A percentile compares a stretch with the other conserved stretches of the same genome.
phyloP scores from a whole-genome alignment of 768 basidiomycete genomes.

The Trametes punicea region DNA sequence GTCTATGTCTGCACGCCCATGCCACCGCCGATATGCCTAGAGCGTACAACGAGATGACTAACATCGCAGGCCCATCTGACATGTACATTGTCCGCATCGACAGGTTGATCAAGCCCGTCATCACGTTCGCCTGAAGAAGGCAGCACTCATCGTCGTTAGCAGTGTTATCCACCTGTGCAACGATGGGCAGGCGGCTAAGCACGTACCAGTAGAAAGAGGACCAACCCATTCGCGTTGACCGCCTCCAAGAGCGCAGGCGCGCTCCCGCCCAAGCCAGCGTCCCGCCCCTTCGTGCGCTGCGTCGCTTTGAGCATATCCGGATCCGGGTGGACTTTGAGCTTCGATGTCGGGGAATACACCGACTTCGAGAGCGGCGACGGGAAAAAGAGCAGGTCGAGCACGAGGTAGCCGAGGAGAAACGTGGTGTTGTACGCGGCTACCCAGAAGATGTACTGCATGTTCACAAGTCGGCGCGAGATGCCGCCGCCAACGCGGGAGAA shows the following conservation, averaged over 20 bases:
- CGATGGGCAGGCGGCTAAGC: not conserved
- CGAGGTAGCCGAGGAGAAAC: conserved; percentile 77
- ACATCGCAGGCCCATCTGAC: conserved; percentile 51
- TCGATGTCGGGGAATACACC: conserved; percentile 35
- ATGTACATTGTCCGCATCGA: conserved; percentile 79
- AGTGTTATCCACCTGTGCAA: not conserved
- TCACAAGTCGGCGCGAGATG: conserved; percentile 67
- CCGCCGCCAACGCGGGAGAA: conserved; percentile 34
- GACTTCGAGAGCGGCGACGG: conserved; percentile 38
- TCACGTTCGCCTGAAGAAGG: conserved; percentile 69
- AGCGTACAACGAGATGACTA: conserved; percentile 60
- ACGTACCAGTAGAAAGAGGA: conserved; percentile 79
- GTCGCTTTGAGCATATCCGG: conserved; percentile 24
- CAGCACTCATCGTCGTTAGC: not conserved
- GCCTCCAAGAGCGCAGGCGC: conserved; percentile 66
- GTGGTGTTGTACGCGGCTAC: conserved; percentile 83
- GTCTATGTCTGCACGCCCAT: conserved; percentile 47
- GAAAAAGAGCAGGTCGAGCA: conserved; percentile 71
- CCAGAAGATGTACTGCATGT: conserved; percentile 88
- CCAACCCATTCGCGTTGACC: conserved; percentile 77
- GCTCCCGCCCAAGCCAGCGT: conserved; percentile 25
- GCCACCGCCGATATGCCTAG: conserved; percentile 56
- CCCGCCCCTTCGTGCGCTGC: conserved; percentile 24
- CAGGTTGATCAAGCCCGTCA: conserved; percentile 84
- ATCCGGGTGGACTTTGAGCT: conserved; percentile 33